A percentile compares a stretch with the other conserved stretches of the same genome.
Conservation (phyloP, 148 eudicot genomes). For the Spergularia bocconei region DNA sequence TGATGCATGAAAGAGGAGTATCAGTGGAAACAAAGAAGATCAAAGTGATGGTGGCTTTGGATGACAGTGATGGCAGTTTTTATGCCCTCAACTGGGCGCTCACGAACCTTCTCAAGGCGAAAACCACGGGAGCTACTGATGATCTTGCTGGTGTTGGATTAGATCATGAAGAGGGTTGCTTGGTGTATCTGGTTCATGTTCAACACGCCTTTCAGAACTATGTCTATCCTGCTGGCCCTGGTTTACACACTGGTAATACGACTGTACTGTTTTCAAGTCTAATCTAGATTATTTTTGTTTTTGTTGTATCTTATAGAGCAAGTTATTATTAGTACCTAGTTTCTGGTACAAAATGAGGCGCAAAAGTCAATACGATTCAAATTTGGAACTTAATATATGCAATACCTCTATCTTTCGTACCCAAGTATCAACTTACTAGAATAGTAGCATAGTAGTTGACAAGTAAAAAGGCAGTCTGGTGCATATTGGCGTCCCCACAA, state of each 20-base stretch:
- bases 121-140: not conserved
- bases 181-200: slow-evolving; percentile 38
- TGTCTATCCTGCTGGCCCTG: slow-evolving; percentile 39
- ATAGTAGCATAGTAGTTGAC: too few relatives aligned
- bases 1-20: slow-evolving; percentile 2
- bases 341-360: too few relatives aligned
- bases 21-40: not conserved
- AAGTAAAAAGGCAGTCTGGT: too few relatives aligned
- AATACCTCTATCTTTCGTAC: too few relatives aligned
- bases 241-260: slow-evolving; percentile 27
- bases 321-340: too few relatives aligned
- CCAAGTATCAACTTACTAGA: too few relatives aligned
- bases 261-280: not conserved
- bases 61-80: slow-evolving; percentile 40
- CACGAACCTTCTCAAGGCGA: slow-evolving; percentile 5
- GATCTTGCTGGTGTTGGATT: too few relatives aligned
- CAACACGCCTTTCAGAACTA: slow-evolving; percentile 32
- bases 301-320: too few relatives aligned
- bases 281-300: not conserved
- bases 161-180: slow-evolving; percentile 17
- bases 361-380: too few relatives aligned
- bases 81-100: slow-evolving; percentile 40
- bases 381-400: too few relatives aligned
- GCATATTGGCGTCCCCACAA: too few relatives aligned
- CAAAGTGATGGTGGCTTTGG: slow-evolving; percentile 38